Evolutionary conservation across 371 early-diverging fungal genomes (phyloP).

Genomic region (Thermomucor indicae-seudaticae): DNA sequence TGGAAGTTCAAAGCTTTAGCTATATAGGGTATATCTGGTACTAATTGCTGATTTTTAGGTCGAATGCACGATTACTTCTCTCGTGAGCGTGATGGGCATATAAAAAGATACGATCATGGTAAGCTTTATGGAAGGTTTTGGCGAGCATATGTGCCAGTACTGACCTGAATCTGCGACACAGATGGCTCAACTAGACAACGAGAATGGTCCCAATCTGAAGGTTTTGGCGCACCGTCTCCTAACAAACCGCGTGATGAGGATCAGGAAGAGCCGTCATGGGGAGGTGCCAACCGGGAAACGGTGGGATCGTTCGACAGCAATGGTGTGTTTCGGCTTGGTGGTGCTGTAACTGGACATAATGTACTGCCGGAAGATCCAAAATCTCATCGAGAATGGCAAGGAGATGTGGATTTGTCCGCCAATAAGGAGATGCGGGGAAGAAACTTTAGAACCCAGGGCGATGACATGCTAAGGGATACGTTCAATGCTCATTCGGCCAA

Average conservation of each 20-base stretch:
- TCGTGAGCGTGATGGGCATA: constrained; percentile 15
- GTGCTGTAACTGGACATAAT: constrained; percentile 25
- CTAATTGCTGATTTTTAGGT: constrained; percentile 5
- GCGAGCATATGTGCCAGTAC: background rate
- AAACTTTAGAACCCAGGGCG: constrained; percentile 10
- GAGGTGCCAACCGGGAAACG: constrained; percentile 22
- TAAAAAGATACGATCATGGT: constrained; percentile 16
- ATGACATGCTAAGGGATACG: constrained; percentile 7
- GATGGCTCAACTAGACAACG: constrained; percentile 11
- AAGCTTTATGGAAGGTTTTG: background rate
- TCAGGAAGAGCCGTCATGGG: constrained; percentile 22
- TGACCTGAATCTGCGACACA: background rate
- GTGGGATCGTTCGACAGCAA: constrained; percentile 58
- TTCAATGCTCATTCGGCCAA: background rate
- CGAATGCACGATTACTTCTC: constrained; percentile 23
- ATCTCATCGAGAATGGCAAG: constrained; percentile 14
- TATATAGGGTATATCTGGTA: background rate
- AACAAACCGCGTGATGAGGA: constrained; percentile 15
- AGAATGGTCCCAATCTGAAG: constrained; percentile 17
- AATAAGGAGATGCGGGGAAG: constrained; percentile 1
- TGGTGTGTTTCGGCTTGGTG: constrained; percentile 62
- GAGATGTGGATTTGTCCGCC: background rate
- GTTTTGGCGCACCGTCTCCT: constrained; percentile 5
- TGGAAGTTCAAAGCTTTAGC: background rate
- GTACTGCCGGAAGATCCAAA: constrained; percentile 16